These are phyloP conservation scores for Xerocomellus chrysenteron DNA, from an alignment of 768 basidiomycete genomes.

Conservation along the genomic window DNA sequence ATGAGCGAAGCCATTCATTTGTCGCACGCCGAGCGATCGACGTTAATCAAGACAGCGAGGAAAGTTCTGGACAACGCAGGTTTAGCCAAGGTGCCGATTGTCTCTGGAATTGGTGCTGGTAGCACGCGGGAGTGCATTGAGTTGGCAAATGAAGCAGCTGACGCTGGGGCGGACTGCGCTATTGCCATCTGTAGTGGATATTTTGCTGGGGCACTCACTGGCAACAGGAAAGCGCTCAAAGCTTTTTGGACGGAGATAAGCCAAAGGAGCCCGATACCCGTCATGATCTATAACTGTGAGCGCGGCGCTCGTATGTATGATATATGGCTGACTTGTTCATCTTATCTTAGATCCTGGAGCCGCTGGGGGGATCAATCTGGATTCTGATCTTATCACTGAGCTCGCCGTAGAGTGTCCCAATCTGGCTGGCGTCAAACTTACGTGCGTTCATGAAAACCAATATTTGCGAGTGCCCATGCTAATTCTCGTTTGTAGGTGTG, in stretches of 20 bases:
- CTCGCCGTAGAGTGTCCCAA: constrained; percentile 77
- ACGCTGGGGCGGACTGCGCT: constrained; percentile 81
- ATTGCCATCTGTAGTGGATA: constrained; percentile 89
- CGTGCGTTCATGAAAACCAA: constrained; percentile 46
- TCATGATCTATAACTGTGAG: constrained; percentile 87
- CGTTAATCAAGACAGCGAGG: constrained; percentile 65
- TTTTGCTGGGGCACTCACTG: constrained; percentile 72
- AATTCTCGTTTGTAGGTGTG: constrained; percentile 56
- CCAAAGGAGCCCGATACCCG: constrained; percentile 79
- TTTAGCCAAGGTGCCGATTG: constrained; percentile 58
- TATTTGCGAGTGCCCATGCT: background rate
- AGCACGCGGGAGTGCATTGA: constrained; percentile 83
- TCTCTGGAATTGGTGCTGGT: constrained; percentile 80
- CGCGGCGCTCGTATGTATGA: background rate
- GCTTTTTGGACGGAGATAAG: constrained; percentile 76
- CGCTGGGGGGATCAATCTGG: constrained; percentile 85
- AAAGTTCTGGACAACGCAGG: constrained; percentile 68
- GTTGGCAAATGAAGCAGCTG: constrained; percentile 72
- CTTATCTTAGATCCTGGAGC: constrained; percentile 72
- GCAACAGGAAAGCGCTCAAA: constrained; percentile 67
- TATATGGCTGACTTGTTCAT: background rate
- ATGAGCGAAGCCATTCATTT: constrained; percentile 86
- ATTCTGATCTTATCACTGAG: constrained; percentile 83
- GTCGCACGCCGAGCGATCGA: constrained; percentile 62
- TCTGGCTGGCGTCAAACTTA: constrained; percentile 84